phyloP scores from a whole-genome alignment of 2,329 filamentous ascomycete genomes.

The Fusarium pseudograminearum region DNA sequence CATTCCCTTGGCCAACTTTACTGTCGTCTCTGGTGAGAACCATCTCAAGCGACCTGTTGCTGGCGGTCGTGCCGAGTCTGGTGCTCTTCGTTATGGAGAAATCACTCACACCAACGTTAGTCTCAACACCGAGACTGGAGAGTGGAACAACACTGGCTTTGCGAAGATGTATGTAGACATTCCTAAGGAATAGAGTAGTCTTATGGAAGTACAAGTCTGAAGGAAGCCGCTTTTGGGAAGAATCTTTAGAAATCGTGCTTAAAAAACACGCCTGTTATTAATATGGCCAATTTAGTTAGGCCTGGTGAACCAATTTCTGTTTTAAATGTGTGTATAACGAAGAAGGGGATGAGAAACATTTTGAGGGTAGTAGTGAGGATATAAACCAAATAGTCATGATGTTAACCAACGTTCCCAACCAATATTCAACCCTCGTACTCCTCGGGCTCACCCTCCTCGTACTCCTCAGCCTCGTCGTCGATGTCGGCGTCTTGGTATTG shows the following conservation, averaged over 20 bases:
- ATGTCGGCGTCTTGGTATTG: constrained; percentile 99
- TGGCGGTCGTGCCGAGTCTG: constrained; percentile 63
- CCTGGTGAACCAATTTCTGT: constrained; percentile 32
- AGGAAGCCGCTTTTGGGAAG: neutral
- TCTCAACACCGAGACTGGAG: constrained; percentile 33
- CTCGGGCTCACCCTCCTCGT: constrained; percentile 47
- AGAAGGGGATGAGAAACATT: constrained; percentile 26
- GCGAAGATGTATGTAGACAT: constrained; percentile 31
- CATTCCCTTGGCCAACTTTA: constrained; percentile 77
- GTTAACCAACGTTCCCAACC: constrained; percentile 15
- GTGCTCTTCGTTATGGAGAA: constrained; percentile 64
- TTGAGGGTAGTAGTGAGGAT: constrained; percentile 20
- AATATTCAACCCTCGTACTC: constrained; percentile 26
- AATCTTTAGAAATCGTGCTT: neutral
- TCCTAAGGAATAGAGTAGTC: neutral
- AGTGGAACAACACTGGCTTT: constrained; percentile 26
- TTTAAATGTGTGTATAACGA: constrained; percentile 30
- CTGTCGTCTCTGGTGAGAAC: constrained; percentile 72
- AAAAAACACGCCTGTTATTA: constrained; percentile 12
- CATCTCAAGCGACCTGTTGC: constrained; percentile 60
- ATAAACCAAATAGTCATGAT: constrained; percentile 22
- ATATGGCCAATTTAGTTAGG: constrained; percentile 17
- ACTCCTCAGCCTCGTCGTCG: constrained; percentile 94
- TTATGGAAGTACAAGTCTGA: neutral
- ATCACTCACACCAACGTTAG: constrained; percentile 51